phyloP scores from a whole-genome alignment of 306 rosid genomes.

The Cotoneaster glaucophyllus region DNA sequence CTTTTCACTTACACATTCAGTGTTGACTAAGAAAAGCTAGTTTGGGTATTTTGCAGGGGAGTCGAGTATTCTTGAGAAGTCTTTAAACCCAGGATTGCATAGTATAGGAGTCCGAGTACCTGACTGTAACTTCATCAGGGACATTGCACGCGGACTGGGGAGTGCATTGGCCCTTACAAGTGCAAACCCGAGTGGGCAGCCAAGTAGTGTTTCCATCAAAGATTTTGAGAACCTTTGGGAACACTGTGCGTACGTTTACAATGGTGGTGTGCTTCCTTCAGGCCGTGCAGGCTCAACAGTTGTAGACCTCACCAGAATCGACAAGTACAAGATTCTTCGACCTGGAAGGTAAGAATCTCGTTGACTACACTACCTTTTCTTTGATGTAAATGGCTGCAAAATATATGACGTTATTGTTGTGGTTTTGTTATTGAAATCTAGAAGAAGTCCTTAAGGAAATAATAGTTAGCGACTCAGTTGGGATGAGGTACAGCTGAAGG shows the following conservation, averaged over 20 bases:
- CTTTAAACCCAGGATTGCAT: conserved; percentile 83
- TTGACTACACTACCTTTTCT: background rate
- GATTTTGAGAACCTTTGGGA: conserved; percentile 81
- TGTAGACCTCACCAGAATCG: conserved; percentile 60
- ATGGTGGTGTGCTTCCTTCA: conserved; percentile 78
- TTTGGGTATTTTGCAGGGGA: conserved; percentile 59
- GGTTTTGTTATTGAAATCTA: background rate
- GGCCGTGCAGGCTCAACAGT: conserved; percentile 88
- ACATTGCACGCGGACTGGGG: conserved; percentile 56
- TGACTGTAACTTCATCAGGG: conserved; percentile 72
- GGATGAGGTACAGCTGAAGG: background rate
- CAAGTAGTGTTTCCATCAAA: conserved; percentile 68
- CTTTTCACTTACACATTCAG: background rate
- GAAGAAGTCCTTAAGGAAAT: background rate
- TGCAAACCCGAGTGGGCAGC: conserved; percentile 88
- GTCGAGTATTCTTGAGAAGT: conserved; percentile 71
- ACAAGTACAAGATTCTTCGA: conserved; percentile 72
- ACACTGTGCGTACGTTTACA: conserved; percentile 75
- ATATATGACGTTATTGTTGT: background rate
- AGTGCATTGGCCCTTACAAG: conserved; percentile 89
- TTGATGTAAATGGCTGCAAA: background rate
- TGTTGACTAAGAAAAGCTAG: background rate
- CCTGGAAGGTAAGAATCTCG: conserved; percentile 67
- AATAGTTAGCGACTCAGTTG: background rate
- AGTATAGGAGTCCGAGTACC: conserved; percentile 92